phyloP scores from a whole-genome alignment of 2,329 filamentous ascomycete genomes.

The Xylariales sp. region DNA sequence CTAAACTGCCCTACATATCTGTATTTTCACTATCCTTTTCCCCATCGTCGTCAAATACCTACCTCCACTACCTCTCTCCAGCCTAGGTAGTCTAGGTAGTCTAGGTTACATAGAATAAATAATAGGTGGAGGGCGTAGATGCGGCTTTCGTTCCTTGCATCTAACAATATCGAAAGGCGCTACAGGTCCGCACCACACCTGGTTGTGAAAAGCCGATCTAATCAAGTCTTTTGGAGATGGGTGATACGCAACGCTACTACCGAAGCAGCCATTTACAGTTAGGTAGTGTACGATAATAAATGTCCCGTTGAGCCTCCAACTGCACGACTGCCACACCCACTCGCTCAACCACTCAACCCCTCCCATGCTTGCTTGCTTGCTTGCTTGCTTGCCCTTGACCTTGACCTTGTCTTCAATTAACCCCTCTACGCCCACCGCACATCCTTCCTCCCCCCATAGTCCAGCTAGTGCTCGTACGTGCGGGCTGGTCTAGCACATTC shows the following conservation, averaged over 20 bases:
- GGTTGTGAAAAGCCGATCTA: not conserved
- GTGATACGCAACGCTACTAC: not conserved
- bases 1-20: too few species aligned
- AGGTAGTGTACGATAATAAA: not conserved
- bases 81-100: too few species aligned
- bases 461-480: not conserved
- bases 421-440: too few species aligned
- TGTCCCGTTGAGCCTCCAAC: constrained; percentile 29
- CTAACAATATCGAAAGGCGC: constrained; percentile 4
- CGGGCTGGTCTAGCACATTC: too few species aligned
- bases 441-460: not conserved
- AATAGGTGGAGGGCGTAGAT: not conserved
- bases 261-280: constrained; percentile 1
- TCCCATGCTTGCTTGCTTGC: not conserved
- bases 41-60: too few species aligned
- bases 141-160: constrained; percentile 24
- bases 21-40: too few species aligned
- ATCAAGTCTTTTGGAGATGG: not conserved
- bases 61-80: too few species aligned
- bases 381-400: too few species aligned
- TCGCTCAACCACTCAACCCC: constrained; percentile 1
- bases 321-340: constrained; percentile 26
- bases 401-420: not conserved
- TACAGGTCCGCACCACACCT: not conserved
- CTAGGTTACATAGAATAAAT: too few species aligned